Base-by-base conservation (phyloP, 75 land plant species). In the Larix kaempferi region DNA sequence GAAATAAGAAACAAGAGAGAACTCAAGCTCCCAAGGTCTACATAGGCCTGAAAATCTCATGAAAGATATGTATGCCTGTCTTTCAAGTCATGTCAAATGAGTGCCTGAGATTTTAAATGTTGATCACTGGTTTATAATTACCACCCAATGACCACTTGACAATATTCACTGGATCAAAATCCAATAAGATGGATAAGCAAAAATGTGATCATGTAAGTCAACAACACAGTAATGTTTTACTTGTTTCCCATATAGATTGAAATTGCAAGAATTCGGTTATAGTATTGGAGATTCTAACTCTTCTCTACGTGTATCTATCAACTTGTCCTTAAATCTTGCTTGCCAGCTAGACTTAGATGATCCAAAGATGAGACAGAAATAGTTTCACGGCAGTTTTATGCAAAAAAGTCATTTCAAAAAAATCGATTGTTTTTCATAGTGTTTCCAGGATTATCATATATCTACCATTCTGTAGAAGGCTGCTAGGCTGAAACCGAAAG, bases 381-480 rank as follows among this genome's bases (percentile, higher is more conserved):
- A 13, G 49, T 69, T 69, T 44, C 11, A 69, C 21, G 39, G 23
- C 52, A 69, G 22, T 6, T 69, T 69, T 69, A 22, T 10, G 13
- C 52, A 41, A 49, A 49, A 49, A 69, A 41, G 14, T 12, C 12
- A 69, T 65, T n/a, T 39, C 39, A 19, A 23, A 29, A 69, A n/a
- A 69, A 44, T 69, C 1, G 3, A 41, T 21, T n/a, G 25, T 44
- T 21, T 37, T 69, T 21, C 52, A 35, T 4, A 41, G 23, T 6
- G 23, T 2, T 11, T 12, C 10, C 7, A 0, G 13, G 41, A 5
- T 41, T 16, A 69, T 5, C 8, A 41, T 23, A 41, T 41, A 41
- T 23, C 39, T 69, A 69, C 73, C 73, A 17, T 69, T 39, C n/a
- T 69, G 73, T n/a, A 69, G 73, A 39, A 23, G 54, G 11, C 73